Base-by-base conservation (phyloP, 352 stramenopile genomes). In the Pilasporangium apinafurcum region DNA sequence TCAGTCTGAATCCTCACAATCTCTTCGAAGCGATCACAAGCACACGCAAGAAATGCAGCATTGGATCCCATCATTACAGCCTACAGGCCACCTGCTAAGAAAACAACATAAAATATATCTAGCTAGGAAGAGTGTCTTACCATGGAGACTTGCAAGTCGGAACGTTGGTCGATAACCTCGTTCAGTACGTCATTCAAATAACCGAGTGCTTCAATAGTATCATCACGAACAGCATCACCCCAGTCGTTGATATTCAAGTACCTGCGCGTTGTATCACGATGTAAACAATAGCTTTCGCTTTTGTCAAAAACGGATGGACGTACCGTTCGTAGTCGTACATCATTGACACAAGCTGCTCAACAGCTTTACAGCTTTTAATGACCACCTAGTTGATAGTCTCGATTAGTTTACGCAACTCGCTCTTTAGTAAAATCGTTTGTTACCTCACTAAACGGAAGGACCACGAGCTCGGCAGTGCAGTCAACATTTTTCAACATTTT, bases 281-380 rank as follows among this genome's bases (percentile, higher is more conserved):
- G 20, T 17, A 12, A 1, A 30, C 14, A 47, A 26, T 5, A 8
- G 6, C 2, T n/a, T n/a, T n/a, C n/a, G n/a, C n/a, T n/a, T n/a
- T n/a, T n/a, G n/a, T n/a, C n/a, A n/a, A n/a, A n/a, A n/a, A n/a
- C n/a, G n/a, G n/a, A n/a, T n/a, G n/a, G n/a, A n/a, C 43, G 14
- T 62, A 74, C 68, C 56, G 56, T 37, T 88, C 79, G 31, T 87
- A 91, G 44, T 88, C 75, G 30, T 84, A 88, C 75, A 91, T 86
- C 56, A 72, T 84, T n/a, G 74, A 51, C 3, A 88, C 62, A 9
- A 91, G 51, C 10, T 49, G 44, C 32, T 86, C 68, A 20, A 91
- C 61, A n/a, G 52, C 62, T n/a, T 51, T 50, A 41, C 72, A 91
- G 37, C 70, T 86, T 33, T 84, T 64, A 2, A 65, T 57, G 21